Percentiles rank a stretch among this genome's conserved stretches.
phyloP scores from a whole-genome alignment of 148 eudicot genomes.

The Vaccinium macrocarpon region DNA sequence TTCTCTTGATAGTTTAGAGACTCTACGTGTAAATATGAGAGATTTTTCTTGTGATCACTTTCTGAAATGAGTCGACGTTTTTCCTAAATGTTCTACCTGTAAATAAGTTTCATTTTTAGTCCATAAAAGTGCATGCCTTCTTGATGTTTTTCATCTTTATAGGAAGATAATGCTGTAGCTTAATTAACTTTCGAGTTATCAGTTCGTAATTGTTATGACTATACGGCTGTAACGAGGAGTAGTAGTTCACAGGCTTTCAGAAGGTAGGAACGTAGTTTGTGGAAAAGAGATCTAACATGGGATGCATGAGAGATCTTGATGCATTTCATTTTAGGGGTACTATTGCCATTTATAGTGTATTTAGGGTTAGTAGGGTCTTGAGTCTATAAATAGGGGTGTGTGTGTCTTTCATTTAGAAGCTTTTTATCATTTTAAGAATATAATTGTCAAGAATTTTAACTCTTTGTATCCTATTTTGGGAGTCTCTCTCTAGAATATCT shows the following conservation, averaged over 20 bases:
- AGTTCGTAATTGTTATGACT: neutral
- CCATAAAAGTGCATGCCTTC: neutral
- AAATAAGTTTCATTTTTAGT: neutral
- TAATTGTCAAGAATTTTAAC: too few species aligned
- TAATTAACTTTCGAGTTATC: neutral
- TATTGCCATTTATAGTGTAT: too few species aligned
- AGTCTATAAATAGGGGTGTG: too few species aligned
- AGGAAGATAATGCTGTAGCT: neutral
- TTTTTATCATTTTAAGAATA: too few species aligned
- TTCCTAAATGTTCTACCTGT: neutral
- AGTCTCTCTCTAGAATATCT: too few species aligned
- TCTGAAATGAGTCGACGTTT: neutral
- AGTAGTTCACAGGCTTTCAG: neutral
- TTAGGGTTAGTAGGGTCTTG: too few species aligned
- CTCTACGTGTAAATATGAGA: neutral
- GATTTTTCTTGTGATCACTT: neutral
- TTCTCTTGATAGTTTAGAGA: neutral
- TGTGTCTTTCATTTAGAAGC: too few species aligned
- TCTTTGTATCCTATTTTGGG: too few species aligned
- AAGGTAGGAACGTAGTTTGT: neutral
- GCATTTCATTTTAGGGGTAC: too few species aligned
- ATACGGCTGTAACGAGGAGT: neutral
- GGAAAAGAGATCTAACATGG: neutral
- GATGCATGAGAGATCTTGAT: neutral
- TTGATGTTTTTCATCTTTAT: neutral